These are phyloP conservation scores for Knufia fluminis DNA, from an alignment of 2,329 filamentous ascomycete species.

Conservation along the genomic window DNA sequence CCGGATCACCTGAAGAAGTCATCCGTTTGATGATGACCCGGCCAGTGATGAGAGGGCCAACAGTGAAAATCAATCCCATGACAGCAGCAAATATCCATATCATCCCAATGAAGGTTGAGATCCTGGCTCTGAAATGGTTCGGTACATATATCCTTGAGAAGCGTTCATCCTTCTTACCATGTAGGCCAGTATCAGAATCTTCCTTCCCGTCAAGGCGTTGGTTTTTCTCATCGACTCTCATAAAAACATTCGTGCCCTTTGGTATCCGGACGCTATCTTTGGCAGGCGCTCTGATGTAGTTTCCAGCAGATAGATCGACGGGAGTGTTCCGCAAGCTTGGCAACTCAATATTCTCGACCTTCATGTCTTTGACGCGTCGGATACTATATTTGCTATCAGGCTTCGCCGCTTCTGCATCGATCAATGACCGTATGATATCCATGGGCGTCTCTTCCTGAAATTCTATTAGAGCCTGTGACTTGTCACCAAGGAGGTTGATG, in stretches of 20 bases:
- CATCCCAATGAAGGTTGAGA: slow-evolving; percentile 75
- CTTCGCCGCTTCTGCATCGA: not conserved
- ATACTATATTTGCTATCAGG: not conserved
- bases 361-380: slow-evolving; percentile 12
- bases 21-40: slow-evolving; percentile 65
- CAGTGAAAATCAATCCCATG: slow-evolving; percentile 75
- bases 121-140: slow-evolving; percentile 69
- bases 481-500: slow-evolving; percentile 28
- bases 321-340: not conserved
- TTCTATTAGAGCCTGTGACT: slow-evolving; percentile 26
- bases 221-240: slow-evolving; percentile 62
- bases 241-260: slow-evolving; percentile 71
- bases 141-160: slow-evolving; percentile 73
- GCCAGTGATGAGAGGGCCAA: slow-evolving; percentile 78
- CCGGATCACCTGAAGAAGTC: slow-evolving; percentile 60
- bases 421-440: not conserved
- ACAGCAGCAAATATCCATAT: slow-evolving; percentile 91
- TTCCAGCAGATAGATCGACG: slow-evolving; percentile 56
- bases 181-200: slow-evolving; percentile 45
- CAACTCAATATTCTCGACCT: slow-evolving; percentile 26
- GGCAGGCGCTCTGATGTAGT: slow-evolving; percentile 83
- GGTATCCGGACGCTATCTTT: slow-evolving; percentile 93
- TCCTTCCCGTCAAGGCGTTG: slow-evolving; percentile 52
- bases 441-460: slow-evolving; percentile 29
- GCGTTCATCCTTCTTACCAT: slow-evolving; percentile 50